These are phyloP conservation scores for Cercospora sesami DNA, from an alignment of 2,329 filamentous ascomycete species.

Conservation along the genomic window DNA sequence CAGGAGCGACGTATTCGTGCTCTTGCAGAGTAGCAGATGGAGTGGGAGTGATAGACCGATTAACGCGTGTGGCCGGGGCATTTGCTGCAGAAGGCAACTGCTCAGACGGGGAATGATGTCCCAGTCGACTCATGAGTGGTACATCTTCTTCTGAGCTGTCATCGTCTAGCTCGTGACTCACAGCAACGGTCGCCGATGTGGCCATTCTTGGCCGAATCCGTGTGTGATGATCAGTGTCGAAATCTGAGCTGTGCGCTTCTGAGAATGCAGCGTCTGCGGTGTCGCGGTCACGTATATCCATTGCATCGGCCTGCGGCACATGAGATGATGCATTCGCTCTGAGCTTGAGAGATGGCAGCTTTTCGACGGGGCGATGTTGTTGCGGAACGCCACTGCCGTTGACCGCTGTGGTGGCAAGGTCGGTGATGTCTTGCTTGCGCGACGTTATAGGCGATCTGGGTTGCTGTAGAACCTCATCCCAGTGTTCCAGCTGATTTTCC, in stretches of 20 bases:
- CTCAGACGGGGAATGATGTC: background rate
- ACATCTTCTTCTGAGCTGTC: background rate
- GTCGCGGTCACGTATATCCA: background rate
- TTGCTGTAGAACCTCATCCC: conserved; percentile 31
- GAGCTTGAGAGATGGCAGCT: background rate
- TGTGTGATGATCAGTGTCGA: background rate
- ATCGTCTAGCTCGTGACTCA: background rate
- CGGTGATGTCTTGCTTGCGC: background rate
- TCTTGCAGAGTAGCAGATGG: background rate
- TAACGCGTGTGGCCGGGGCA: background rate
- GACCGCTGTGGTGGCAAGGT: background rate
- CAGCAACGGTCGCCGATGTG: background rate
- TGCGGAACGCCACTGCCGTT: background rate
- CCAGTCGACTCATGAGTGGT: background rate
- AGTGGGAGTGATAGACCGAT: background rate
- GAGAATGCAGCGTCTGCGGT: background rate
- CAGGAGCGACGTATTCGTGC: background rate
- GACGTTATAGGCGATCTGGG: conserved; percentile 6
- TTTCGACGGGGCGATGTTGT: background rate
- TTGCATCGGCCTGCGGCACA: background rate
- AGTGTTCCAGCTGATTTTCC: conserved; percentile 26
- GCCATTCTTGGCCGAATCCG: background rate
- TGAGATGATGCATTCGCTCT: background rate
- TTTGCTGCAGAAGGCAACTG: background rate
- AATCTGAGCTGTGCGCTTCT: background rate